Evolutionary conservation across 495 filamentous ascomycete genomes (phyloP), one percentile per base, ranked within the genome.

Genomic region (Cetradonia linearis): DNA sequence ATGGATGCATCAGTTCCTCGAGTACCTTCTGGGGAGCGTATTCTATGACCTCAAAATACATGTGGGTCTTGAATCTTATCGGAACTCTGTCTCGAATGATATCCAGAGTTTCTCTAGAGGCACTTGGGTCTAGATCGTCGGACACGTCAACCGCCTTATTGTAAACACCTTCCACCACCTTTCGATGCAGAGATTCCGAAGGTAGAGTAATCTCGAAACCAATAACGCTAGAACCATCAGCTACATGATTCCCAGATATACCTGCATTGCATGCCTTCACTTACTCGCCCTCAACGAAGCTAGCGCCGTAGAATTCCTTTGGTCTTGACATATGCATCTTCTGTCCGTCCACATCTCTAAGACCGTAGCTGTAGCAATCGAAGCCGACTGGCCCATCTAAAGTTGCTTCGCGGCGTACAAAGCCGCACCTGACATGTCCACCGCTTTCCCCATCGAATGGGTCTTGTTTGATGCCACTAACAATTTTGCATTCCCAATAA

Each of bases 311-410:
- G 72, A 95, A 93, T 66, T 89, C 86, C 64, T 88, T 86, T 14
- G 92, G 90, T 36, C 93, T 85, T 59, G 92, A 96, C 75, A 91
- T 87, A 72, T 94, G 91, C 27, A 96, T 86, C 52, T 93, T 92
- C 68, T 97, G 89, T 11, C 92, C 91, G 14, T 83, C 80, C 14
- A 89, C 83, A 67, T 97, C 94, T 25, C 91, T 84, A 58, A 99
- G 80, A 23, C 88, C 94, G 69, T 99, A 99, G 50, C 90, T 93
- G 70, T 97, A 97, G 37, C 88, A 91, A 70, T 99, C 93, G 65
- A 91, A 95, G 0, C 94, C 94, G 14, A 96, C 89, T 11, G 94
- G 93, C 16, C 88, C 88, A 66, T 97, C 94, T 3, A 96, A 75
- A 20, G 89, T 88, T 11, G 91, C 90, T 66, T 99, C 94, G 36